These are phyloP conservation scores for Isoetes taiwanensis DNA, from an alignment of 75 land plant species.

Conservation along the genomic window DNA sequence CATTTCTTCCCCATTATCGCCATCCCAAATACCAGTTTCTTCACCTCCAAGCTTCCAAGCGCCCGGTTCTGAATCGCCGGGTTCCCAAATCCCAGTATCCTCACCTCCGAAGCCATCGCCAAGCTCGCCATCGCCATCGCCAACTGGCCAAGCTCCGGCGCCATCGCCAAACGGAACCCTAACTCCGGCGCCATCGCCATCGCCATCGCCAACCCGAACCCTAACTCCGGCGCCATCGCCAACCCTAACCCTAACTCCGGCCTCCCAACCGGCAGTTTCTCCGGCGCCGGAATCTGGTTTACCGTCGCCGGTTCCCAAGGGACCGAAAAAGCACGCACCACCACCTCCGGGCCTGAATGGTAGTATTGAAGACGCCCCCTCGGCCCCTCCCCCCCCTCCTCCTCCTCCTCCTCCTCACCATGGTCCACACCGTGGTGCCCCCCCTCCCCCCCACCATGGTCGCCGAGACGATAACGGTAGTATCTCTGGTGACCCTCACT, in stretches of 20 bases:
- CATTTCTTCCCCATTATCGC: background rate
- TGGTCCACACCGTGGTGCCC: background rate
- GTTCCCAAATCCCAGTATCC: background rate
- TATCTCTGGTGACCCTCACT: conserved; percentile 2
- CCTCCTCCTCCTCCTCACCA: background rate
- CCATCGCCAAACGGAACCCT: too few species aligned
- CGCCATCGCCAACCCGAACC: background rate
- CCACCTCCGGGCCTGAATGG: too few species aligned
- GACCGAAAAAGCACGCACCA: background rate
- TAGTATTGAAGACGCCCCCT: too few species aligned
- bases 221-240: background rate
- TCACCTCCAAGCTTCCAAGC: background rate
- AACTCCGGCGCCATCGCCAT: background rate
- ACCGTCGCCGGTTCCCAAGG: background rate
- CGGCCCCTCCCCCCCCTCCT: too few species aligned
- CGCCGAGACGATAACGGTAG: background rate
- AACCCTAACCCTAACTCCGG: too few species aligned
- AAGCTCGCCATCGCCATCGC: too few species aligned
- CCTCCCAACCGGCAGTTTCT: too few species aligned
- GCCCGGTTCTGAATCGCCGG: background rate
- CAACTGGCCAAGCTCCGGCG: too few species aligned
- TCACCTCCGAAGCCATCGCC: too few species aligned
- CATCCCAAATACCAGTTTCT: background rate
- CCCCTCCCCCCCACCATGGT: too few species aligned
- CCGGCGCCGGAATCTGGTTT: too few species aligned